Percentiles rank a stretch among this genome's conserved stretches.
Conservation (phyloP, 164 flowering plant genomes). For the Piper betle region DNA sequence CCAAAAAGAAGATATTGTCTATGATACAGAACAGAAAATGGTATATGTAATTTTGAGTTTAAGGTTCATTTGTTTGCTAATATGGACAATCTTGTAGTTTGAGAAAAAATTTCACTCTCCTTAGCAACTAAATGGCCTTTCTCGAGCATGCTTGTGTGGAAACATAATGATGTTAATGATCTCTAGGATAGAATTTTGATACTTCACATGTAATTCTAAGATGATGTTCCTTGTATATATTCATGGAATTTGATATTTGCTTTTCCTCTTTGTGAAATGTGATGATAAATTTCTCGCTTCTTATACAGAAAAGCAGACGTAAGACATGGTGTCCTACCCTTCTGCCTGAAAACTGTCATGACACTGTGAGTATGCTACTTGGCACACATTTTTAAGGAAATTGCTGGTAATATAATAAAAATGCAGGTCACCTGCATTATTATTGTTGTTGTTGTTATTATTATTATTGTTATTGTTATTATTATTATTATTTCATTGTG, state of each 20-base stretch:
- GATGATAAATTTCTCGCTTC: slow-evolving; percentile 2
- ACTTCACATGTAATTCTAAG: too few species aligned
- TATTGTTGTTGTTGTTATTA: too few species aligned
- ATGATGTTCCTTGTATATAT: not conserved
- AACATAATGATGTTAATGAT: too few species aligned
- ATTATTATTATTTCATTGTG: too few species aligned
- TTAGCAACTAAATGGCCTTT: too few species aligned
- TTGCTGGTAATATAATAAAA: not conserved
- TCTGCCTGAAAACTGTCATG: slow-evolving; percentile 22
- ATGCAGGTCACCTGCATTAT: too few species aligned
- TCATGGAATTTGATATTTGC: not conserved
- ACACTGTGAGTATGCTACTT: slow-evolving; percentile 28
- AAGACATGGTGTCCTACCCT: slow-evolving; percentile 91
- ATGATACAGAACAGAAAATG: slow-evolving; percentile 40
- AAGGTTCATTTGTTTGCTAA: too few species aligned
- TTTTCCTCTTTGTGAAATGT: not conserved
- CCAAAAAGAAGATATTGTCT: slow-evolving; percentile 36
- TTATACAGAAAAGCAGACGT: slow-evolving; percentile 60
- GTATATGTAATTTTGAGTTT: slow-evolving; percentile 14
- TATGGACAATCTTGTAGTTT: too few species aligned
- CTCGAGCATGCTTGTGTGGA: too few species aligned
- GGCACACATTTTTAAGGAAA: not conserved
- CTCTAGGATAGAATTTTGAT: too few species aligned
- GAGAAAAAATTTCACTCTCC: too few species aligned
- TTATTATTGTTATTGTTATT: too few species aligned